Evolutionary conservation across 345 rosid species (phyloP), one percentile per base, ranked within the genome.

Genomic region (Acer campestre): DNA sequence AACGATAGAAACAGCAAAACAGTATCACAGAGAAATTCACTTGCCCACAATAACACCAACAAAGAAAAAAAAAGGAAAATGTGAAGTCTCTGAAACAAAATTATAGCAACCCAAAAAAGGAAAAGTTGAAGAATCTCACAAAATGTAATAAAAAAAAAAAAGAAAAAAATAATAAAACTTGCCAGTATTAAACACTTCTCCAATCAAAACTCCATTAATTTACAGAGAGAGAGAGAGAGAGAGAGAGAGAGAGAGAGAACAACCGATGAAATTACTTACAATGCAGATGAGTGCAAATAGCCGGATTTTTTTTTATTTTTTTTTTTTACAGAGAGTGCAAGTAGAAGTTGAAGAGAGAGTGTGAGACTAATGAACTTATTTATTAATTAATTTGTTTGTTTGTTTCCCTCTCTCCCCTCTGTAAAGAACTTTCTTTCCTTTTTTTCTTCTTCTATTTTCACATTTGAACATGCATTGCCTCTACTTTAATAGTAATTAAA

Each of bases 11-110:
- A 49, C 46, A 48, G 17, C 38, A 53, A 6, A 17, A 75, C 22
- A 53, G 53, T 8, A 61, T 72, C 55, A 73, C 6, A 55, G 4
- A 48, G 38, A 63, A 74, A 25, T 64, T 64, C 70, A 49, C 70
- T 75, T n/a, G n/a, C 61, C 77, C 6, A n/a, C 1, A 22, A 29
- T 8, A 20, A 16, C 3, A 75, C 46, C 46, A 11, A 66, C 73
- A 13, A 42, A 35, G 64, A 38, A n/a, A 6, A 16, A 48, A 27
- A 9, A 11, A 20, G 10, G 72, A 55, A 55, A 65, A 20, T 63
- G 61, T 18, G 70, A 48, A 63, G 56, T 73, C 58, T 73, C 68
- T 44, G 40, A 73, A 61, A 48, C 48, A 49, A 23, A 51, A 53
- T 10, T 11, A 29, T 1, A n/a, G 17, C 23, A 16, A 27, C 31